Base-by-base conservation (phyloP, 2,329 filamentous ascomycete genomes). In the Onygenales sp. region DNA sequence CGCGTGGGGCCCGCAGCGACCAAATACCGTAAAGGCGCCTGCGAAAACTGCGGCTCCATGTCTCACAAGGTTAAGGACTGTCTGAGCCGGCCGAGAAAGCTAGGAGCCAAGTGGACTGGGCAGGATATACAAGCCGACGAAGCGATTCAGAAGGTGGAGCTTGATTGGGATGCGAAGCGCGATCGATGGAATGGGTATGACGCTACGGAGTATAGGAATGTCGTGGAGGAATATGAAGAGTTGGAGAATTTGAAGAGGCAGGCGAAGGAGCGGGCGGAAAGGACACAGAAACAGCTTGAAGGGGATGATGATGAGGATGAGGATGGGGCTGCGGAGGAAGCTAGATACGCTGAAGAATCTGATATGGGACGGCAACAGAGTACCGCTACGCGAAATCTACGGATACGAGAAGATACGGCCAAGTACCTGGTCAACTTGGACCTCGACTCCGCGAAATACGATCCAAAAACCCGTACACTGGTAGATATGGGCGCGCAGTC, bases 141-240 rank as follows among this genome's bases (percentile, higher is more conserved):
- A 65, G 74, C 86, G 8, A 76, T 95, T 10, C 86, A 95, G 66
- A 85, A 95, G 53, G 85, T 97, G 13, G 83, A 87, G 45, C 74
- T 97, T 47, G 89, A 91, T 3, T 98, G 92, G 89, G 94, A 98
- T 69, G 93, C 93, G 21, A 98, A 98, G 75, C 81, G 93, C 61
- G 93, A 98, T 74, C 83, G 92, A 43, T 98, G 93, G 92, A 96
- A 96, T 66, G 92, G 92, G n/a, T 98, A 95, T 70, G 91, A 97
- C 68, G 77, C 90, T 1, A 83, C 81, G 59, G 88, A 97, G 69
- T 97, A 95, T 68, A 79, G 82, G 56, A 78, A 82, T 56, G 88
- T 97, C n/a, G 84, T 97, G 42, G 84, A 95, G 50, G 89, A 95
- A 62, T 95, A 87, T 69, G 85, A 93, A 58, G 82, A 92, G 66